Evolutionary conservation across 192 early-diverging fungal species (phyloP).

Genomic region (Entomortierella chlamydospora): DNA sequence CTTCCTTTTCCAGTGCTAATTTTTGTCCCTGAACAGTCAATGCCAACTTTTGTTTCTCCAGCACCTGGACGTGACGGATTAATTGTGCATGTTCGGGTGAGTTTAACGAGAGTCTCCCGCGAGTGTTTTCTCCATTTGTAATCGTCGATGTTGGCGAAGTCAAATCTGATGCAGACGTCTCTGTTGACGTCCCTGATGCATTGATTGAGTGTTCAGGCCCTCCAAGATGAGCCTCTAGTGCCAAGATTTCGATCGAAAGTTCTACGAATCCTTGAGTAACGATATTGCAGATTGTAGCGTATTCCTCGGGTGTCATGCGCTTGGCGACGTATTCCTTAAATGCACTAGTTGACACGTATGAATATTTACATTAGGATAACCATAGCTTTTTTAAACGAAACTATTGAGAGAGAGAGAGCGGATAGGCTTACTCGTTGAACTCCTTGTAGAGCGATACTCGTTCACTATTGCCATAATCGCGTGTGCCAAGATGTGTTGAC

Average conservation of each 20-base stretch:
- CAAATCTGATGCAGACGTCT: background rate
- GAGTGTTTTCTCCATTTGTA: background rate
- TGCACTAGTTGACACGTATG: constrained; percentile 9
- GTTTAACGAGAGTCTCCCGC: constrained; percentile 15
- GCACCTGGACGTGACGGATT: constrained; percentile 39
- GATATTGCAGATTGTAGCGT: constrained; percentile 46
- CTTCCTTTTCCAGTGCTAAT: constrained; percentile 25
- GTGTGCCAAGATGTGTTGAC: background rate
- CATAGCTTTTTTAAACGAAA: background rate
- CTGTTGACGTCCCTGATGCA: background rate
- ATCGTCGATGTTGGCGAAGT: background rate
- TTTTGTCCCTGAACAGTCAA: constrained; percentile 48
- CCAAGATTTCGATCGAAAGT: constrained; percentile 47
- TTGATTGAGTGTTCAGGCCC: constrained; percentile 17
- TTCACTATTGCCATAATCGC: constrained; percentile 11
- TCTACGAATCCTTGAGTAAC: constrained; percentile 52
- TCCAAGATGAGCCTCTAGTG: constrained; percentile 44
- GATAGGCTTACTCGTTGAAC: constrained; percentile 47
- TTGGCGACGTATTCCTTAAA: constrained; percentile 48
- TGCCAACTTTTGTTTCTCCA: constrained; percentile 43
- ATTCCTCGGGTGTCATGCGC: constrained; percentile 46
- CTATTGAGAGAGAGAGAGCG: background rate
- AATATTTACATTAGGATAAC: background rate
- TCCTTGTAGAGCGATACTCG: constrained; percentile 50
- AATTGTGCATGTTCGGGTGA: constrained; percentile 51